phyloP scores from a whole-genome alignment of 2,329 filamentous ascomycete genomes.

The Colletotrichum salicis region DNA sequence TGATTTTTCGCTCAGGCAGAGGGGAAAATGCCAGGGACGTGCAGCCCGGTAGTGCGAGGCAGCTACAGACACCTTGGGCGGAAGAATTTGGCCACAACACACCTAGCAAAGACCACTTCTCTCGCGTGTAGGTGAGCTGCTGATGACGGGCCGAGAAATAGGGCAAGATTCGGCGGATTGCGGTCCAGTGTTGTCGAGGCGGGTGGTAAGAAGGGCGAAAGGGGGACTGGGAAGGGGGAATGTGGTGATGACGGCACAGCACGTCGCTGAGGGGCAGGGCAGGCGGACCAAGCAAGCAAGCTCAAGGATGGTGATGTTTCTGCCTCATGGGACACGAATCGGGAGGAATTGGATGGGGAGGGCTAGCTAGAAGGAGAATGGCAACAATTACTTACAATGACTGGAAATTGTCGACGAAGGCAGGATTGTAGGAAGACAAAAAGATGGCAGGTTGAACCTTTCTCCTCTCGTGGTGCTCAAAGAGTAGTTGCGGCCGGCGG shows the following conservation, averaged over 20 bases:
- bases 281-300: slow-evolving; percentile 27
- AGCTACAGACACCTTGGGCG: slow-evolving; percentile 13
- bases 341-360: background rate
- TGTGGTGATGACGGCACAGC: slow-evolving; percentile 36
- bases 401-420: slow-evolving; percentile 25
- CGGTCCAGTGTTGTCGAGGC: slow-evolving; percentile 4
- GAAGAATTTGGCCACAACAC: slow-evolving; percentile 10
- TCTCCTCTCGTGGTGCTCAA: background rate
- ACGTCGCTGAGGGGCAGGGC: slow-evolving; percentile 35
- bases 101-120: slow-evolving; percentile 14
- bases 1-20: slow-evolving; percentile 31
- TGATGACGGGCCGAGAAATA: slow-evolving; percentile 31
- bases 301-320: slow-evolving; percentile 32
- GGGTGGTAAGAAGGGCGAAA: slow-evolving; percentile 5
- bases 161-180: slow-evolving; percentile 17
- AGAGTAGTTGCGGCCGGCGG: slow-evolving; percentile 8
- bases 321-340: slow-evolving; percentile 19
- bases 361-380: slow-evolving; percentile 10
- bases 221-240: slow-evolving; percentile 28
- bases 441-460: background rate
- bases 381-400: slow-evolving; percentile 29
- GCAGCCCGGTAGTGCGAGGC: slow-evolving; percentile 37
- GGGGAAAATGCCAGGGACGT: slow-evolving; percentile 42
- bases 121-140: slow-evolving; percentile 21
- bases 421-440: slow-evolving; percentile 9